Evolutionary conservation across 1,284 basidiomycete genomes (phyloP).

Genomic region (Moniliophthora roreri): DNA sequence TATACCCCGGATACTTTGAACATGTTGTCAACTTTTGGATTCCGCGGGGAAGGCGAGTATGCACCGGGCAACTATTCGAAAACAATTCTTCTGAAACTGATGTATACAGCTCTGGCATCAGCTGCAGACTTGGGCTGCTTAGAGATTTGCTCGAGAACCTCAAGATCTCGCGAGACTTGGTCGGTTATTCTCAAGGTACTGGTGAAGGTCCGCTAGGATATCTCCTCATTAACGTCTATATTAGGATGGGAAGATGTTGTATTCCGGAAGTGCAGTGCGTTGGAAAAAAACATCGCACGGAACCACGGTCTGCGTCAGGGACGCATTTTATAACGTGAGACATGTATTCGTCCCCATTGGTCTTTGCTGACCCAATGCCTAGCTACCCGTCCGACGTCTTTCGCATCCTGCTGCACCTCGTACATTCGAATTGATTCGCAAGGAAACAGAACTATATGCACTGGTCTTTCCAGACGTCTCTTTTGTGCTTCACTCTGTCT

Average conservation of each 20-base stretch:
- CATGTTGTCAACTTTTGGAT: constrained; percentile 73
- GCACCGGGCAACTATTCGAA: neutral
- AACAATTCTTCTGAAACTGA: neutral
- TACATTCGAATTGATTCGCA: constrained; percentile 65
- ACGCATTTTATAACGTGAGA: constrained; percentile 83
- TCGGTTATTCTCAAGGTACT: constrained; percentile 75
- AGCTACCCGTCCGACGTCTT: constrained; percentile 78
- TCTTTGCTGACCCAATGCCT: constrained; percentile 14
- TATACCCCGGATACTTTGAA: constrained; percentile 50
- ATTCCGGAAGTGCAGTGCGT: constrained; percentile 68
- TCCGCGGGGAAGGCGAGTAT: constrained; percentile 81
- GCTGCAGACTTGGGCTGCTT: constrained; percentile 72
- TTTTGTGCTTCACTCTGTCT: constrained; percentile 67
- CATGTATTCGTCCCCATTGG: neutral
- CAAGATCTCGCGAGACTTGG: constrained; percentile 58
- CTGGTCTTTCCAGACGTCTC: constrained; percentile 69
- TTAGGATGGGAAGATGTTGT: constrained; percentile 67
- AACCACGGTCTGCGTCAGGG: constrained; percentile 78
- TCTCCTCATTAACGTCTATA: constrained; percentile 6
- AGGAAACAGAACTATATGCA: constrained; percentile 70
- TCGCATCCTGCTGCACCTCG: constrained; percentile 60
- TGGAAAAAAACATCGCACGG: constrained; percentile 72
- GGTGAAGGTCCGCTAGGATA: constrained; percentile 3
- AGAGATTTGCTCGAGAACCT: constrained; percentile 76
- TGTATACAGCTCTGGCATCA: constrained; percentile 71